Evolutionary conservation across 2,329 filamentous ascomycete species (phyloP).

Genomic region (Colletotrichum acutatum): DNA sequence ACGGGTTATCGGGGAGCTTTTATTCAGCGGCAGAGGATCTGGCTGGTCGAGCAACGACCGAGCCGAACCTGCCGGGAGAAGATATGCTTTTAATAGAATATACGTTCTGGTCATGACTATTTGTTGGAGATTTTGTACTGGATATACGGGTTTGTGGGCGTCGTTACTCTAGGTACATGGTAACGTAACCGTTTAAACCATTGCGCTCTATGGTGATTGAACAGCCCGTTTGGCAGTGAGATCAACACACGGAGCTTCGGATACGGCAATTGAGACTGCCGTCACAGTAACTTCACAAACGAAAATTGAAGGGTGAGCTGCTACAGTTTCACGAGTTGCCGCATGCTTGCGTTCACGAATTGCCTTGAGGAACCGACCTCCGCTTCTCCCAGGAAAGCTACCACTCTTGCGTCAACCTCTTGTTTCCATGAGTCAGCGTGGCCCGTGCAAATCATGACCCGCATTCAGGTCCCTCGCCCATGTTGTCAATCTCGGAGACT

Average conservation of each 20-base stretch:
- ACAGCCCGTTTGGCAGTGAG: neutral
- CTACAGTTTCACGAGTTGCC: neutral
- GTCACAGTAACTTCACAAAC: neutral
- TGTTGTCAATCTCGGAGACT: too few species aligned
- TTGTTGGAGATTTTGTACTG: neutral
- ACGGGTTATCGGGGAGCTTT: neutral
- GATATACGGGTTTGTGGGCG: neutral
- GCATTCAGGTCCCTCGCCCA: neutral
- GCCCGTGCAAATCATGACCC: neutral
- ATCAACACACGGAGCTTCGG: neutral
- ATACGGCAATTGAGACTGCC: neutral
- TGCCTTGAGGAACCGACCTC: neutral
- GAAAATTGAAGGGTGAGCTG: neutral
- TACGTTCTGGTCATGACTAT: conserved; percentile 20
- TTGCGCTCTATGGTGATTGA: neutral
- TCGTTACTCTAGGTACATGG: neutral
- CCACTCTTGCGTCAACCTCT: neutral
- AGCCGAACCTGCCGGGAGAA: conserved; percentile 18
- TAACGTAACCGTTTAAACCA: neutral
- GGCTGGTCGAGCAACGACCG: conserved; percentile 4
- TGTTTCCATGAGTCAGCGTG: neutral
- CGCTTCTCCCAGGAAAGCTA: neutral
- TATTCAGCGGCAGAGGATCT: conserved; percentile 6
- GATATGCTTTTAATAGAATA: conserved; percentile 33
- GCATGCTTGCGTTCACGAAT: neutral